Evolutionary conservation across 1,139 yeast genomes (phyloP).

Genomic region (Candida anutae): DNA sequence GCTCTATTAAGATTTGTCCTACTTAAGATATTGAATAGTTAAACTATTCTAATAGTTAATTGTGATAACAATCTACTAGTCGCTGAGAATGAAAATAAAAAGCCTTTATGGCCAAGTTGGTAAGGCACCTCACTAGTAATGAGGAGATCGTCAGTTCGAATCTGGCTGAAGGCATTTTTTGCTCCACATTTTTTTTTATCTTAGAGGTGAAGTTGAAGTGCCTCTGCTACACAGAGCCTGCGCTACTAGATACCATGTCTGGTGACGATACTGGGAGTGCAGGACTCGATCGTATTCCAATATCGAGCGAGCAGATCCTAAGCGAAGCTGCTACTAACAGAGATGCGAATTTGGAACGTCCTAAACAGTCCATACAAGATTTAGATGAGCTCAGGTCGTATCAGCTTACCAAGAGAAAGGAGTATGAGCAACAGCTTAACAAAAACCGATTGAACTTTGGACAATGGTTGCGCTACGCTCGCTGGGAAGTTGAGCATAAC

Average conservation of each 20-base stretch:
- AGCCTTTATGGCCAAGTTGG: conserved; percentile 57
- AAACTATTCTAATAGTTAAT: no score
- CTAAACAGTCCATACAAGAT: conserved; percentile 57
- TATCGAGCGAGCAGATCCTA: conserved; percentile 33
- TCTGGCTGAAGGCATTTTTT: conserved; percentile 65
- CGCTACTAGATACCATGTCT: no score
- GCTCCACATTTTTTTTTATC: conserved; percentile 4
- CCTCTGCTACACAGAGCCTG: no score
- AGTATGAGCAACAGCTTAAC: conserved; percentile 78
- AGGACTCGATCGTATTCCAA: background rate
- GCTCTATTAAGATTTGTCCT: no score
- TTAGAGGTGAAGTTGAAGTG: no score
- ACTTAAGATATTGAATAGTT: no score
- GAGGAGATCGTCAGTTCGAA: conserved; percentile 86
- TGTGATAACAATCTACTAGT: no score
- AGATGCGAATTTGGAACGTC: conserved; percentile 30
- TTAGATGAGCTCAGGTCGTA: conserved; percentile 70
- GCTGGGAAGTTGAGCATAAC: conserved; percentile 72
- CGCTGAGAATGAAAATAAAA: no score
- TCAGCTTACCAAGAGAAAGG: conserved; percentile 71
- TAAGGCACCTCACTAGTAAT: conserved; percentile 89
- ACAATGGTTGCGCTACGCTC: conserved; percentile 91
- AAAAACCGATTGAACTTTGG: conserved; percentile 74
- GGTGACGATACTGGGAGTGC: background rate
- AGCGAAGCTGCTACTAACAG: conserved; percentile 27